Percentiles rank a stretch among this genome's conserved stretches.
Evolutionary conservation across 345 rosid species (phyloP).

Genomic region (Cardiospermum halicacabum): DNA sequence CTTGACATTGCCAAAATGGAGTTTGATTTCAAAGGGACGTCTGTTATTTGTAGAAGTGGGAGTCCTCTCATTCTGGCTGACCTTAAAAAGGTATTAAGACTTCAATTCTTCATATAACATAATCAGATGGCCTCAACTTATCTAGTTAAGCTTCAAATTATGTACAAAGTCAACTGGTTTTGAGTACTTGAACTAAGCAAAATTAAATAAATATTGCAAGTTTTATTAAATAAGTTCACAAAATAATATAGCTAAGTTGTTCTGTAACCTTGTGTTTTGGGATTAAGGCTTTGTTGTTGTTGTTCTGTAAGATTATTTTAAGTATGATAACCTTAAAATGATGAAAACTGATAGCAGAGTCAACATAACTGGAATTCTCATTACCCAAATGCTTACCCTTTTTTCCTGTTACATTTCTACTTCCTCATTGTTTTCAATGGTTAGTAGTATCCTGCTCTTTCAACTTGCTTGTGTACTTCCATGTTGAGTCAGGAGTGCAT

Average conservation of each 20-base stretch:
- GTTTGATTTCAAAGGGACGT: slow-evolving; percentile 64
- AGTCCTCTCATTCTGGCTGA: slow-evolving; percentile 71
- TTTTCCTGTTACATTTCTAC: too few species aligned
- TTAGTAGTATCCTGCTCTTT: background rate
- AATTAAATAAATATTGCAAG: background rate
- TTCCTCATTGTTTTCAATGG: background rate
- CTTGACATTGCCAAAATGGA: slow-evolving; percentile 77
- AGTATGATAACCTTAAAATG: background rate
- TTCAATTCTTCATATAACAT: slow-evolving; percentile 5
- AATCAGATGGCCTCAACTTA: background rate
- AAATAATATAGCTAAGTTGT: background rate
- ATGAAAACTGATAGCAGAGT: background rate
- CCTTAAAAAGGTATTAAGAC: slow-evolving; percentile 47
- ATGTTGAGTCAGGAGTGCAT: background rate
- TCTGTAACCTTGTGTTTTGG: too few species aligned
- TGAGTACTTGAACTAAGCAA: background rate
- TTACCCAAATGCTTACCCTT: too few species aligned
- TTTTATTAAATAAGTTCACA: background rate
- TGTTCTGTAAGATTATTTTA: too few species aligned
- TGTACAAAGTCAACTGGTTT: background rate
- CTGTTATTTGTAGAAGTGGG: slow-evolving; percentile 72
- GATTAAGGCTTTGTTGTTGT: too few species aligned
- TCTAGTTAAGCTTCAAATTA: background rate
- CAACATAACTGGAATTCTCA: background rate
- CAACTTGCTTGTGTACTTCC: background rate